Percentiles rank a stretch among this genome's conserved stretches.
Evolutionary conservation across 148 eudicot species (phyloP).

Genomic region (Suaeda aralocaspica): DNA sequence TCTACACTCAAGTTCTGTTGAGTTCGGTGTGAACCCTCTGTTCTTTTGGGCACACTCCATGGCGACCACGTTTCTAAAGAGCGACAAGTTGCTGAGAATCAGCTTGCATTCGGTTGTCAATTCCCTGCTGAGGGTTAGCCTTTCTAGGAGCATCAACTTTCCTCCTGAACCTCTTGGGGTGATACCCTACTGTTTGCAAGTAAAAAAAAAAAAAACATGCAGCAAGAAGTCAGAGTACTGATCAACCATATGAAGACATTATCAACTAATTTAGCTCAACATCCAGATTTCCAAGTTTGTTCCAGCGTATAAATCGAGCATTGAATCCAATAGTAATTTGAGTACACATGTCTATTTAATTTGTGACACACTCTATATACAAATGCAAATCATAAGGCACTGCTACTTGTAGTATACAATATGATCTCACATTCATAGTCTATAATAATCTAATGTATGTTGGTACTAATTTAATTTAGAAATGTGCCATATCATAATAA

Average conservation of each 20-base stretch:
- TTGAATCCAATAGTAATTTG: too few species aligned
- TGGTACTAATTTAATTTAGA: too few species aligned
- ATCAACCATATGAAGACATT: too few species aligned
- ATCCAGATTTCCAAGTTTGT: background rate
- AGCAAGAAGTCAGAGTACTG: too few species aligned
- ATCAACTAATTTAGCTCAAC: background rate
- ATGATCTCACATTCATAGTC: too few species aligned
- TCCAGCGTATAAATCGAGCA: too few species aligned
- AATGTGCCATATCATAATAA: too few species aligned
- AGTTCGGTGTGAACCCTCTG: constrained; percentile 14
- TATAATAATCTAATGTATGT: too few species aligned
- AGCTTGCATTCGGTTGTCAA: constrained; percentile 21
- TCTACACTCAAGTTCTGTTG: constrained; percentile 30
- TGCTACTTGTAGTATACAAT: too few species aligned
- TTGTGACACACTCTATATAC: too few species aligned
- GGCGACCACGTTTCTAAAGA: constrained; percentile 35
- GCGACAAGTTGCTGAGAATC: constrained; percentile 30
- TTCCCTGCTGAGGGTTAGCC: constrained; percentile 22
- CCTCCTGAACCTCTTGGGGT: constrained; percentile 24
- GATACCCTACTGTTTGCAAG: constrained; percentile 16
- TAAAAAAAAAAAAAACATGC: background rate
- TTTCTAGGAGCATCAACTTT: constrained; percentile 32
- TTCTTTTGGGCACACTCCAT: constrained; percentile 27
- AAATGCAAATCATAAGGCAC: too few species aligned
- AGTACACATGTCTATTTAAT: too few species aligned